phyloP scores from a whole-genome alignment of 1,284 basidiomycete genomes.

The Moniliophthora roreri region DNA sequence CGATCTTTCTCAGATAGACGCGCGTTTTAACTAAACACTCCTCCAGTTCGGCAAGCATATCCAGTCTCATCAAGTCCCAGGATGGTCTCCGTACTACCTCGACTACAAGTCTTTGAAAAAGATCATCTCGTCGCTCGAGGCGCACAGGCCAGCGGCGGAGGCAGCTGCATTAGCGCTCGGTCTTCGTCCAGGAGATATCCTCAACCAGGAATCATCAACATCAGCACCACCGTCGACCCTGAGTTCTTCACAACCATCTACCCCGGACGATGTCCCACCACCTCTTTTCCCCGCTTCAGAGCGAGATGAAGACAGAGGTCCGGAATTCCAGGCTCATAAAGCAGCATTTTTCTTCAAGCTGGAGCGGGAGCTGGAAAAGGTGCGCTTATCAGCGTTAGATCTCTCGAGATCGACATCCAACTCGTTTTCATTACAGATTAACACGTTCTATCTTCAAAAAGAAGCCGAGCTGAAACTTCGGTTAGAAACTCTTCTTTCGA shows the following conservation, averaged over 20 bases:
- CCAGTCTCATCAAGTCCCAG: conserved; percentile 94
- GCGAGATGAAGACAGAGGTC: conserved; percentile 67
- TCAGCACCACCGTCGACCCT: conserved; percentile 19
- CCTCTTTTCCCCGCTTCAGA: conserved; percentile 59
- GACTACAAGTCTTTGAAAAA: conserved; percentile 99
- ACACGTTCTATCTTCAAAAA: conserved; percentile 98
- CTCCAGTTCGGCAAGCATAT: conserved; percentile 97
- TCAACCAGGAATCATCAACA: conserved; percentile 31
- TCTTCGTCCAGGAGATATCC: conserved; percentile 68
- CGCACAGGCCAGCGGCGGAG: conserved; percentile 87
- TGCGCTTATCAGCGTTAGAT: conserved; percentile 30
- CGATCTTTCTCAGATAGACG: conserved; percentile 10
- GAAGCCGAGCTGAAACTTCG: conserved; percentile 94
- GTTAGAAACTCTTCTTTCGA: conserved; percentile 91
- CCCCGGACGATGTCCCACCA: conserved; percentile 40
- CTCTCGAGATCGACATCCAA: neutral
- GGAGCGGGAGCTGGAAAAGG: conserved; percentile 97
- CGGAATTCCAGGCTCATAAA: conserved; percentile 90
- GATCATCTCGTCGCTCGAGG: conserved; percentile 97
- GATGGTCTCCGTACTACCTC: conserved; percentile 95
- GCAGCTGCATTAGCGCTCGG: conserved; percentile 86
- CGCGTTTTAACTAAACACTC: conserved; percentile 12
- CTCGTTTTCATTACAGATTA: conserved; percentile 66
- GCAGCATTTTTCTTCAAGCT: conserved; percentile 99
- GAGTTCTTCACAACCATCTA: conserved; percentile 25